phyloP scores from a whole-genome alignment of 192 early-diverging fungal genomes.

The Coemansia sp. region DNA sequence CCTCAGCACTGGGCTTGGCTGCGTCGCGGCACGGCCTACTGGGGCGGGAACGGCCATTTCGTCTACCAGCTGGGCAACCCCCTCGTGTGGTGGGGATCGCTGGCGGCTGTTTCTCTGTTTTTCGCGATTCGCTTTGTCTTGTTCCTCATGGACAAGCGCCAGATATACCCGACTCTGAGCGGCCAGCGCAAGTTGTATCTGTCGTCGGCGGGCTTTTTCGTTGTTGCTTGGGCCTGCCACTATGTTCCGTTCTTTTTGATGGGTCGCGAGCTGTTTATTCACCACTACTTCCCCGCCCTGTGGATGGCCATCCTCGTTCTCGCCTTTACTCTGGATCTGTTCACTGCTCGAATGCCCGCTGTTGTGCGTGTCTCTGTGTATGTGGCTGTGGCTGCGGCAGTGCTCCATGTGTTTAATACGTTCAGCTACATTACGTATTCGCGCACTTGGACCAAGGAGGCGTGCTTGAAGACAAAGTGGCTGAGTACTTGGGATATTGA shows the following conservation, averaged over 20 bases:
- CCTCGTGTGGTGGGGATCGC: conserved; percentile 74
- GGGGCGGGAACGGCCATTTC: conserved; percentile 65
- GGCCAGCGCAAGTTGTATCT: conserved; percentile 54
- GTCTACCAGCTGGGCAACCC: conserved; percentile 95
- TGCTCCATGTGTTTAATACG: conserved; percentile 60
- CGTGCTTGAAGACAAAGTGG: conserved; percentile 76
- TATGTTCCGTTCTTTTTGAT: conserved; percentile 90
- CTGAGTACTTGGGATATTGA: conserved; percentile 82
- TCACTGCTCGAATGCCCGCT: conserved; percentile 57
- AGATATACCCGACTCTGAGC: conserved; percentile 27
- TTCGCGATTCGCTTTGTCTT: conserved; percentile 47
- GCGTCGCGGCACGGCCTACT: conserved; percentile 86
- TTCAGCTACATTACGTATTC: conserved; percentile 87
- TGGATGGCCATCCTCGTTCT: conserved; percentile 83
- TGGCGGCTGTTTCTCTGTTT: conserved; percentile 61
- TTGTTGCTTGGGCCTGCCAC: conserved; percentile 78
- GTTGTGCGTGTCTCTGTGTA: conserved; percentile 50
- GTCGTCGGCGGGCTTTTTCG: conserved; percentile 64
- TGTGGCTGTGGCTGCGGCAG: conserved; percentile 44
- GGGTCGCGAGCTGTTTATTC: conserved; percentile 86
- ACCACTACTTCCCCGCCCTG: conserved; percentile 93
- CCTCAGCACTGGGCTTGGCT: conserved; percentile 88
- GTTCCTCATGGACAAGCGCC: conserved; percentile 61
- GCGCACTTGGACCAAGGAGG: conserved; percentile 63
- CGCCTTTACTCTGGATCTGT: conserved; percentile 71